These are phyloP conservation scores for Haberlea rhodopensis DNA, from an alignment of 257 asterid genomes.

Conservation along the genomic window DNA sequence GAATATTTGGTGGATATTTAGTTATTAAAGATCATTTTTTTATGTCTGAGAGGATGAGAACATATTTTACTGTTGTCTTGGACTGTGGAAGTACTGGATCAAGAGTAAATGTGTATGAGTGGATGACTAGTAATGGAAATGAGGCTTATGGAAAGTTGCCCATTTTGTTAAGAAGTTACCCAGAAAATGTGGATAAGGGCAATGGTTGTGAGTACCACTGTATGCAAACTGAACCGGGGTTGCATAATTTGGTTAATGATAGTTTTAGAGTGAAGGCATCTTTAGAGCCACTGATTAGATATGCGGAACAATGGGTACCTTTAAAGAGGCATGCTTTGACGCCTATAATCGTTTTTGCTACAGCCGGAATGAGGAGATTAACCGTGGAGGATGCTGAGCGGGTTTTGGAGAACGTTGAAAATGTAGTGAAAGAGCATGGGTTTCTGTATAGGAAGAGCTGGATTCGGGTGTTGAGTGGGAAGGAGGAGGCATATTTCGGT, in stretches of 20 bases:
- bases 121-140: constrained; percentile 40
- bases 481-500: constrained; percentile 81
- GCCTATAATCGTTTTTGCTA: constrained; percentile 68
- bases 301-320: constrained; percentile 66
- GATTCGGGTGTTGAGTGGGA: constrained; percentile 76
- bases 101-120: constrained; percentile 69
- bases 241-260: constrained; percentile 65
- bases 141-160: constrained; percentile 42
- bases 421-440: constrained; percentile 45
- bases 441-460: constrained; percentile 51
- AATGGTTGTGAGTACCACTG: constrained; percentile 68
- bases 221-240: constrained; percentile 73
- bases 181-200: constrained; percentile 44
- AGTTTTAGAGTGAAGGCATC: constrained; percentile 45
- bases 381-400: constrained; percentile 30
- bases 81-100: constrained; percentile 94
- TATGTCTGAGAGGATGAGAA: constrained; percentile 21
- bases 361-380: constrained; percentile 86
- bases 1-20: constrained; percentile 36
- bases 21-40: constrained; percentile 24
- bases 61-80: constrained; percentile 63
- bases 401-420: constrained; percentile 46
- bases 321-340: constrained; percentile 39
- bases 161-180: constrained; percentile 52
- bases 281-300: constrained; percentile 63